Base-by-base conservation (phyloP, 352 stramenopile species). In the Phytophthora gonapodyides region DNA sequence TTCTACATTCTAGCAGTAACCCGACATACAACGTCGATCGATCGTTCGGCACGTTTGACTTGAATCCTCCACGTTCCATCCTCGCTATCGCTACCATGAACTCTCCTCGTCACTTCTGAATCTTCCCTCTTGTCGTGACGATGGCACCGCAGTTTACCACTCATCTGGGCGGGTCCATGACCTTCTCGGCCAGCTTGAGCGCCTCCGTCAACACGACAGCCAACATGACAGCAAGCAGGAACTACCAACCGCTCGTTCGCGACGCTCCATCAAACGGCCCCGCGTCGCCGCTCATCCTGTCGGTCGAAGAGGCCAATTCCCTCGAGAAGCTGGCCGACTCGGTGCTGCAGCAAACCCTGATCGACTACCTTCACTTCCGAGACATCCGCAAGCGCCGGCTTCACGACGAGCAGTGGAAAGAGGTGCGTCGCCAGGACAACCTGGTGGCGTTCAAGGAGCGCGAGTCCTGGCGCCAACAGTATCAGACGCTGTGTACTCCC, bases 401-500 rank as follows among this genome's bases (percentile, higher is more conserved):
- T 2, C 67, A 79, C 13, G 57, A 67, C 19, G 49, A 71, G 24
- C 61, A 82, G 46, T 82, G 74, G 74, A 78, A 71, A 52, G 46
- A 76, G 31, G 60, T 76, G 35, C 65, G 60, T 45, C 71, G 58
- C 4, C 52, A 70, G 16, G 61, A 68, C 40, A 75, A 78, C 24
- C 66, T 82, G 54, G 69, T 72, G 15, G 59, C 72, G 2, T 80
- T 78, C 53, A 80, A 78, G 35, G 71, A 80, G 38, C 61, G 69
- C 7, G 61, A 68, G 2, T 57, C 49, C 5, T 75, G 62, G 62
- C 51, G 67, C 16, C 59, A 73, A 19, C 54, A 73, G 6, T 56
- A 73, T 27, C 66, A 73, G 19, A 64, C 54, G 0, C 30, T 70
- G 36, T 40, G 49, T 33, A 67, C 66, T 10, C 52, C 52, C 19